Evolutionary conservation across 345 rosid species (phyloP).

Genomic region (Syzygium grande): DNA sequence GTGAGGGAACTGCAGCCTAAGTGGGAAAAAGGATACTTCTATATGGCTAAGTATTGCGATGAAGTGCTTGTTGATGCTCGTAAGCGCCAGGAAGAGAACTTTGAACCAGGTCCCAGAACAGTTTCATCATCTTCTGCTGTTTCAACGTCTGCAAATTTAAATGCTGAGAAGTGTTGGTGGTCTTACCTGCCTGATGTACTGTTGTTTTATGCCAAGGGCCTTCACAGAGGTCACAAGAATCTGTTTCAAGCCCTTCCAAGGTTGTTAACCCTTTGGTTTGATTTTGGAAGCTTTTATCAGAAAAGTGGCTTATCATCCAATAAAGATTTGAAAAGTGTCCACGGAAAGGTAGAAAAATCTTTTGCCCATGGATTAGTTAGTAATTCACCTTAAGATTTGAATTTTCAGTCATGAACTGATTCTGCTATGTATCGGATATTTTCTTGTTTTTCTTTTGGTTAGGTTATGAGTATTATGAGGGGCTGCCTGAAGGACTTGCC

Average conservation of each 20-base stretch:
- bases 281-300: slow-evolving; percentile 78
- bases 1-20: slow-evolving; percentile 82
- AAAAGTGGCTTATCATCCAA: slow-evolving; percentile 41
- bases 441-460: slow-evolving; percentile 15
- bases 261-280: slow-evolving; percentile 93
- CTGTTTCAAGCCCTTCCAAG: slow-evolving; percentile 99
- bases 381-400: neutral
- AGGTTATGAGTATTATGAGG: slow-evolving; percentile 80
- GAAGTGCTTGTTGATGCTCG: slow-evolving; percentile 93
- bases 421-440: neutral
- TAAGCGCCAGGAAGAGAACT: slow-evolving; percentile 82
- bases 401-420: neutral
- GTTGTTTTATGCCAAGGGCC: slow-evolving; percentile 85
- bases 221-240: slow-evolving; percentile 87
- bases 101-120: slow-evolving; percentile 32
- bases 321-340: slow-evolving; percentile 61
- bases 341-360: slow-evolving; percentile 48
- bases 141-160: slow-evolving; percentile 24
- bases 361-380: neutral
- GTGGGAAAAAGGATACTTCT: slow-evolving; percentile 94
- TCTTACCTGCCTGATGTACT: slow-evolving; percentile 64
- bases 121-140: slow-evolving; percentile 28
- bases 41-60: slow-evolving; percentile 88
- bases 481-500: slow-evolving; percentile 99
- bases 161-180: slow-evolving; percentile 75